Percentiles rank a stretch among this genome's conserved stretches.
Conservation (phyloP, 192 early-diverging fungal species). For the Phlyctochytrium arcticum region DNA sequence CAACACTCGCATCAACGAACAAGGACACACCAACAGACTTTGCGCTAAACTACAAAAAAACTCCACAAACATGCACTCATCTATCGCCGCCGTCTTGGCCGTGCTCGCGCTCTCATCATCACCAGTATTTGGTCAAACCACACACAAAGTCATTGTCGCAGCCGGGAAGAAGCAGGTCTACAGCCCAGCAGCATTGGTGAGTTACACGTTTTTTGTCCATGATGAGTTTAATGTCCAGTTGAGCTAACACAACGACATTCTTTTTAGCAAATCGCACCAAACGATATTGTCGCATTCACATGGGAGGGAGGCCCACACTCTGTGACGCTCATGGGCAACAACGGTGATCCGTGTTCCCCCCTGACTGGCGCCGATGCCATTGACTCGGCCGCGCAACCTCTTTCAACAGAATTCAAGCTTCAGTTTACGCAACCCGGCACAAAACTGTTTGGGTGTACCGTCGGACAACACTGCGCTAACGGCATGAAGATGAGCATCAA, state of each 20-base stretch:
- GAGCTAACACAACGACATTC: neutral
- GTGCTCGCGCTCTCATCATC: neutral
- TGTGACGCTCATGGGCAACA: conserved; percentile 17
- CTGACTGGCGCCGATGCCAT: neutral
- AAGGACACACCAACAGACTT: too few species aligned
- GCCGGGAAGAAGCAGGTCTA: conserved; percentile 5
- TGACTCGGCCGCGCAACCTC: conserved; percentile 1
- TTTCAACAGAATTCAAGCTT: neutral
- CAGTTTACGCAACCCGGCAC: conserved; percentile 12
- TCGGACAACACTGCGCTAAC: conserved; percentile 13
- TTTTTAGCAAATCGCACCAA: neutral
- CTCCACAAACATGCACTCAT: too few species aligned
- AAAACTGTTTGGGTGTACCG: conserved; percentile 16
- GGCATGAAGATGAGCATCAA: conserved; percentile 18
- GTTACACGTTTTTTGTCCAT: neutral
- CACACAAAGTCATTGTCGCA: conserved; percentile 18
- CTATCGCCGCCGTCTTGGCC: neutral
- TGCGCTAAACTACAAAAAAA: too few species aligned
- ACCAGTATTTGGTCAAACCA: conserved; percentile 8
- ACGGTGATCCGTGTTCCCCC: conserved; percentile 1
- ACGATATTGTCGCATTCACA: conserved; percentile 15
- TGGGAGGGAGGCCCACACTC: conserved; percentile 26
- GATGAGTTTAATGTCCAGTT: neutral
- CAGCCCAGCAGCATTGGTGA: neutral
- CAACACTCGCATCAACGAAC: too few species aligned